Evolutionary conservation across 805 yeast species (phyloP).

Genomic region (Saccharomycopsis malanga): DNA sequence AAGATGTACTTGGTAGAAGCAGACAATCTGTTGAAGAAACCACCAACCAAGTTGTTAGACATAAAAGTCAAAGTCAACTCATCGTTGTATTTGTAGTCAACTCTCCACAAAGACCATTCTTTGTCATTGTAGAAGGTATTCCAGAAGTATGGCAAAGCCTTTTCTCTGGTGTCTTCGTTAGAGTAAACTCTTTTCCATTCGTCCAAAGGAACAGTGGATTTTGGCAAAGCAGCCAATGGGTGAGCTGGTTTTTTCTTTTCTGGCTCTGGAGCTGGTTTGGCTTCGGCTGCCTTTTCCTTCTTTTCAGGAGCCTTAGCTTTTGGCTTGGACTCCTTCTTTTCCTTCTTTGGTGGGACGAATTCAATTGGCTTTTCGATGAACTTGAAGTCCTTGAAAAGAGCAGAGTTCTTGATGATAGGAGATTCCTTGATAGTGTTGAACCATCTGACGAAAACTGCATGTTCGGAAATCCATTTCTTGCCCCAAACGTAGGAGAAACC

Average conservation of each 20-base stretch:
- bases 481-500: constrained; percentile 48
- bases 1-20: constrained; percentile 92
- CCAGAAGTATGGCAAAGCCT: constrained; percentile 98
- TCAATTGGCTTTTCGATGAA: constrained; percentile 62
- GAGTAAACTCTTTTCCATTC: constrained; percentile 97
- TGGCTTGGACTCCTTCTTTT: constrained; percentile 48
- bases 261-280: constrained; percentile 39
- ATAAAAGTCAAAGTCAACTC: constrained; percentile 95
- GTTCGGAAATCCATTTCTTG: constrained; percentile 11
- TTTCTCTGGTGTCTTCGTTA: constrained; percentile 92
- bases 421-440: constrained; percentile 29
- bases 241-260: constrained; percentile 77
- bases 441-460: constrained; percentile 16
- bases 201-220: constrained; percentile 62
- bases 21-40: constrained; percentile 91
- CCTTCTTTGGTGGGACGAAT: constrained; percentile 37
- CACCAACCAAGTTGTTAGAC: constrained; percentile 97
- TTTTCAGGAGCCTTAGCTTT: constrained; percentile 23
- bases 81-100: constrained; percentile 95
- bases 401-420: constrained; percentile 27
- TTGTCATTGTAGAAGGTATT: constrained; percentile 75
- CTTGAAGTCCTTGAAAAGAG: constrained; percentile 39
- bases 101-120: constrained; percentile 94
- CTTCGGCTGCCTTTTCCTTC: constrained; percentile 44
- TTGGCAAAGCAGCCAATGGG: constrained; percentile 82